Conservation (phyloP, 805 yeast genomes). For the Saccharomyces paradoxus region DNA sequence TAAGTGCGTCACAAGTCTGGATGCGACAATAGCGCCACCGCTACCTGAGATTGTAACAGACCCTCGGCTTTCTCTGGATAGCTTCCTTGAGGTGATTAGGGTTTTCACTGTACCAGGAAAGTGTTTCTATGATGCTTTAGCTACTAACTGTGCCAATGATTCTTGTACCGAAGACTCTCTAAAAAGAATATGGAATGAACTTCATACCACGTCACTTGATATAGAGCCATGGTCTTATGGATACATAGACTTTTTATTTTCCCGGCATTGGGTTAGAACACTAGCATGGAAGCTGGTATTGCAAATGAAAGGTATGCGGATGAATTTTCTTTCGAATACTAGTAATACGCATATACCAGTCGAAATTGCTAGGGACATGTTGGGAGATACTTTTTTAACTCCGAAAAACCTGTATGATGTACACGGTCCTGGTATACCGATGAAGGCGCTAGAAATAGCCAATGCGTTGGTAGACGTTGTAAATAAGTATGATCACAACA, state of each 20-base stretch:
- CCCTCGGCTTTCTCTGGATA: background rate
- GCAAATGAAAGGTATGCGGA: background rate
- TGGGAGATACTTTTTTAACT: background rate
- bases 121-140: background rate
- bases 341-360: background rate
- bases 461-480: background rate
- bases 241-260: background rate
- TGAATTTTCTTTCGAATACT: background rate
- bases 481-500: background rate
- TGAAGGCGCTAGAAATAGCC: background rate
- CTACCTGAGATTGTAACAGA: too few species aligned
- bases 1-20: background rate
- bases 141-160: background rate
- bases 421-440: background rate
- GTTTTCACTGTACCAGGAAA: background rate
- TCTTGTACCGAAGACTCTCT: background rate
- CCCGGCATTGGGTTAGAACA: background rate
- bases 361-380: background rate
- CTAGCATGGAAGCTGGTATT: background rate
- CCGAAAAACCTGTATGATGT: background rate
- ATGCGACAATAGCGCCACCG: too few species aligned
- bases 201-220: background rate
- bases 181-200: background rate
- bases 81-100: background rate
- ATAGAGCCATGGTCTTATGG: background rate